phyloP scores from a whole-genome alignment of 2,329 filamentous ascomycete species.

The Lachnellula subtilissima region DNA sequence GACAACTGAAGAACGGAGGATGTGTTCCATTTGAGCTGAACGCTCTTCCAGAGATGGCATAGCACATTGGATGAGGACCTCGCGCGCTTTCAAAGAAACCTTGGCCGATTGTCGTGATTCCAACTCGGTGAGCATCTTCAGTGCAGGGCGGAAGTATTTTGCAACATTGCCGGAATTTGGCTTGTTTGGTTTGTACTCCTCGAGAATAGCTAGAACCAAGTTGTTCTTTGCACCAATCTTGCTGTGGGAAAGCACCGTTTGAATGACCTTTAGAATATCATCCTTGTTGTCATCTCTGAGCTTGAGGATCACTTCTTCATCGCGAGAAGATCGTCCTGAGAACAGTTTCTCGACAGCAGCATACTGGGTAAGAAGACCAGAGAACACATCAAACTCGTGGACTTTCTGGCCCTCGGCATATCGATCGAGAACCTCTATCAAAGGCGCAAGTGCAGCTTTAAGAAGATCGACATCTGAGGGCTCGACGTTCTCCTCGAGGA shows the following conservation, averaged over 20 bases:
- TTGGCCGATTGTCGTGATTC: conserved; percentile 81
- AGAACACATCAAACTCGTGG: conserved; percentile 82
- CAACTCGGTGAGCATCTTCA: conserved; percentile 85
- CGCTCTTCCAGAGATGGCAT: conserved; percentile 95
- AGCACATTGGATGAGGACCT: conserved; percentile 95
- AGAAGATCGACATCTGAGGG: conserved; percentile 69
- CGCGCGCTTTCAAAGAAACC: conserved; percentile 93
- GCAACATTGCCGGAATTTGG: conserved; percentile 82
- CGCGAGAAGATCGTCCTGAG: conserved; percentile 75
- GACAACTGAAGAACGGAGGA: conserved; percentile 88
- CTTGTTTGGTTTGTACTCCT: conserved; percentile 93
- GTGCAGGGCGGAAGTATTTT: conserved; percentile 77
- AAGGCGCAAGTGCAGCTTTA: conserved; percentile 66
- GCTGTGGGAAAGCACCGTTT: conserved; percentile 89
- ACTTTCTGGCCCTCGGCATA: conserved; percentile 87
- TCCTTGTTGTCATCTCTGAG: conserved; percentile 97
- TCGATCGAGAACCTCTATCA: conserved; percentile 70
- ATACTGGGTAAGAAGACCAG: conserved; percentile 74
- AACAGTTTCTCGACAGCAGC: conserved; percentile 81
- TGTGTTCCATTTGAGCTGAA: conserved; percentile 96
- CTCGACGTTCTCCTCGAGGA: conserved; percentile 79
- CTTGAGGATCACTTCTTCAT: conserved; percentile 89
- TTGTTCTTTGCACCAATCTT: conserved; percentile 92
- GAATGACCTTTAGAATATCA: conserved; percentile 76
- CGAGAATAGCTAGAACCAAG: conserved; percentile 82